Conservation (phyloP, 1,284 basidiomycete genomes). For the Apiotrichum porosum region DNA sequence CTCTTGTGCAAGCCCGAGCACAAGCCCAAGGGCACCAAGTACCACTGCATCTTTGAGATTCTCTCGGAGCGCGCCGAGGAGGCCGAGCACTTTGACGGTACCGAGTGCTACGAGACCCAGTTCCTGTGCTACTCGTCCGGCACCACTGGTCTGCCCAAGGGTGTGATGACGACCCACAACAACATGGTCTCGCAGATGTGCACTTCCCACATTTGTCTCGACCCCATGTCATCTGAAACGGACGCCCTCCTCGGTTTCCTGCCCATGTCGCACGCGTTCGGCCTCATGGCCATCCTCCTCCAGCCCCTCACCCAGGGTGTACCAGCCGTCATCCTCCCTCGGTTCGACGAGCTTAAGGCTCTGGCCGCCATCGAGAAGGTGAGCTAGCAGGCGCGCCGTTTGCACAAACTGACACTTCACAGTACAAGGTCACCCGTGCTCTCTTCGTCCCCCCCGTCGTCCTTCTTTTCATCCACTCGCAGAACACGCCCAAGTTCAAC, state of each 20-base stretch:
- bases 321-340: slow-evolving; percentile 63
- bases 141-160: slow-evolving; percentile 51
- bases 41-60: slow-evolving; percentile 9
- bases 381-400: slow-evolving; percentile 21
- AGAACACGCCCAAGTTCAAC: slow-evolving; percentile 64
- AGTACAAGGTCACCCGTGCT: slow-evolving; percentile 60
- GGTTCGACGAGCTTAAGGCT: slow-evolving; percentile 57
- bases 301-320: slow-evolving; percentile 59
- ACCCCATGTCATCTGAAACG: slow-evolving; percentile 1
- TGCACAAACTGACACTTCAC: too few species aligned
- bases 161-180: slow-evolving; percentile 58
- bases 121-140: slow-evolving; percentile 63
- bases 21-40: slow-evolving; percentile 6
- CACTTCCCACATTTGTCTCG: too few species aligned
- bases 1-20: slow-evolving; percentile 5
- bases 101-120: slow-evolving; percentile 6
- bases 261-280: slow-evolving; percentile 18
- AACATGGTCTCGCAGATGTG: slow-evolving; percentile 53
- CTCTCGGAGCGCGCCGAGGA: not conserved
- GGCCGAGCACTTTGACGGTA: slow-evolving; percentile 10
- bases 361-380: slow-evolving; percentile 64
- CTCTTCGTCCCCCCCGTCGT: slow-evolving; percentile 81
- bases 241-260: slow-evolving; percentile 13
- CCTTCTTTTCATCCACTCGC: slow-evolving; percentile 52
- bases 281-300: slow-evolving; percentile 51